Evolutionary conservation across 2,329 filamentous ascomycete species (phyloP).

Genomic region (Dactylellina sp.): DNA sequence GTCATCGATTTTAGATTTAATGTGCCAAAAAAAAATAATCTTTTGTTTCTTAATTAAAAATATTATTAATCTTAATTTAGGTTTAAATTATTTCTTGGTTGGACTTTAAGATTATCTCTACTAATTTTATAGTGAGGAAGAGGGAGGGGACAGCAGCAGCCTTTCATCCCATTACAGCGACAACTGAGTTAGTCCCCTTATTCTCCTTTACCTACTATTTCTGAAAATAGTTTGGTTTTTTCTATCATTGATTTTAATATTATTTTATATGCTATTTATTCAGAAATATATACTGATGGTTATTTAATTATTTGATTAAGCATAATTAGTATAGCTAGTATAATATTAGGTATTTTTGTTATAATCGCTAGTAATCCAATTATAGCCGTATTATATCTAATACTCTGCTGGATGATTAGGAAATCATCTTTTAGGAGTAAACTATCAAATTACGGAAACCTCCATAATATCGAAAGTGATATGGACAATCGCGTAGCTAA

Average conservation of each 20-base stretch:
- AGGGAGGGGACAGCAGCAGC: neutral
- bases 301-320: constrained; percentile 38
- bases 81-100: no score
- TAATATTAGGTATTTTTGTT: constrained; percentile 36
- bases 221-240: constrained; percentile 30
- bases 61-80: no score
- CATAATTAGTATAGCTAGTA: constrained; percentile 26
- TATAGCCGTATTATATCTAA: constrained; percentile 37
- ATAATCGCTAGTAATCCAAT: constrained; percentile 35
- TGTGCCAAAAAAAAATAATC: no score
- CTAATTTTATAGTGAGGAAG: no score
- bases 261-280: constrained; percentile 33
- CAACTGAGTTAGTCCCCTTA: neutral
- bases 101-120: no score
- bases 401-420: constrained; percentile 56
- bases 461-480: constrained; percentile 47
- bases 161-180: neutral
- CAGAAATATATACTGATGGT: constrained; percentile 33
- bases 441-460: constrained; percentile 38
- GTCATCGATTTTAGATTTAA: constrained; percentile 19
- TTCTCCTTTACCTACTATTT: constrained; percentile 27
- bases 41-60: constrained; percentile 17
- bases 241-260: constrained; percentile 25
- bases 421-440: constrained; percentile 53
- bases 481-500: constrained; percentile 52